Conservation (phyloP, 1,139 yeast species). For the Zygoascus meyerae region DNA sequence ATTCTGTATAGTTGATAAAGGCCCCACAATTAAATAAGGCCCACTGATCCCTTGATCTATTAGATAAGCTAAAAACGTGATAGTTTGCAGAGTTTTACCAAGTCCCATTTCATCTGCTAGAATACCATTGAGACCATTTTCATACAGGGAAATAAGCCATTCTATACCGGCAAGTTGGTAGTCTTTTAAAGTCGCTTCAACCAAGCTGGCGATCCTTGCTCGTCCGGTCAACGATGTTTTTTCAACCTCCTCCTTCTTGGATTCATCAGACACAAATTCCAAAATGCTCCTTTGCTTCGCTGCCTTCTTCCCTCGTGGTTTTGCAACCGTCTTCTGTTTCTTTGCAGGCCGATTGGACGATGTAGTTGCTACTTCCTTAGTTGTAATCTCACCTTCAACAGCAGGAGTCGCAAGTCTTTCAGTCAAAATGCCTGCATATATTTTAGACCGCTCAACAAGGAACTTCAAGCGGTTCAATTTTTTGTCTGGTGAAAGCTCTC, state of each 20-base stretch:
- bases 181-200: slow-evolving; percentile 47
- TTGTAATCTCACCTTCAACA: not conserved
- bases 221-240: slow-evolving; percentile 2
- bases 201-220: slow-evolving; percentile 1
- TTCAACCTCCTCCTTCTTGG: not conserved
- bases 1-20: slow-evolving; percentile 78
- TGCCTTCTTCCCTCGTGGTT: not conserved
- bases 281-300: slow-evolving; percentile 15
- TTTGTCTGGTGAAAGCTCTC: slow-evolving; percentile 26
- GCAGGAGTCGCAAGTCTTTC: slow-evolving; percentile 46
- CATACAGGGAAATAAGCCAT: slow-evolving; percentile 83
- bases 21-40: slow-evolving; percentile 82
- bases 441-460: slow-evolving; percentile 74
- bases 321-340: slow-evolving; percentile 12
- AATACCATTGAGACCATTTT: slow-evolving; percentile 91
- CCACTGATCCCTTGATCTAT: slow-evolving; percentile 77
- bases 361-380: not conserved
- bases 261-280: slow-evolving; percentile 9
- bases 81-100: slow-evolving; percentile 90
- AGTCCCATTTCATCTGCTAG: slow-evolving; percentile 97
- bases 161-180: slow-evolving; percentile 88
- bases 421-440: slow-evolving; percentile 76
- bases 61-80: slow-evolving; percentile 67
- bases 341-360: slow-evolving; percentile 13
- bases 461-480: slow-evolving; percentile 62